These are phyloP conservation scores for Alternaria ethzedia DNA, from an alignment of 2,329 filamentous ascomycete genomes.

Conservation along the genomic window DNA sequence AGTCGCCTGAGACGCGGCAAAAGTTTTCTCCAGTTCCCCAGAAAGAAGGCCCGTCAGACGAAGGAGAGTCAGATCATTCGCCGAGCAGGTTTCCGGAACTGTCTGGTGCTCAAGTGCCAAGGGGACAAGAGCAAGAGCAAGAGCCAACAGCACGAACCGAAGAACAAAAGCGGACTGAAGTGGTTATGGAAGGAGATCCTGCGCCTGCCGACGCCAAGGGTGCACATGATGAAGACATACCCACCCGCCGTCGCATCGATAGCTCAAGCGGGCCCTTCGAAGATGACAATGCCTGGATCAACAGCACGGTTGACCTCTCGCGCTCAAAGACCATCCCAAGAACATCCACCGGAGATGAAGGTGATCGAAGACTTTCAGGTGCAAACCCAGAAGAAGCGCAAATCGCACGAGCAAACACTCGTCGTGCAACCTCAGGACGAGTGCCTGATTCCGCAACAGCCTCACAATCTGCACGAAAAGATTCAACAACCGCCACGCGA, in stretches of 20 bases:
- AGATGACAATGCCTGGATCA: conserved; percentile 5
- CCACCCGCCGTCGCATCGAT: not conserved
- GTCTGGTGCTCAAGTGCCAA: conserved; percentile 5
- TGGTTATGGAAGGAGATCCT: not conserved
- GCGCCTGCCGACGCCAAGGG: not conserved
- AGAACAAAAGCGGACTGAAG: not conserved
- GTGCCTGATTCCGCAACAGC: not conserved
- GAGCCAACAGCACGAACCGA: not conserved
- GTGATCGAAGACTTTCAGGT: not conserved
- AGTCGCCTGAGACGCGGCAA: not conserved
- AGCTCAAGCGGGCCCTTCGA: conserved; percentile 10
- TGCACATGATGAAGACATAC: not conserved
- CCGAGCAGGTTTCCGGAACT: conserved; percentile 4
- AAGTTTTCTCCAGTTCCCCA: not conserved
- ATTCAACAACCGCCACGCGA: not conserved
- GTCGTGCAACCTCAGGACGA: conserved; percentile 1
- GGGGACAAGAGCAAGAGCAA: conserved; percentile 5
- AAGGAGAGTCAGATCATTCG: not conserved
- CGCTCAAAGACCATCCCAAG: not conserved
- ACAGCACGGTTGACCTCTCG: conserved; percentile 10
- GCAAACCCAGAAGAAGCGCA: conserved; percentile 1
- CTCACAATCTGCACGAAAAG: not conserved
- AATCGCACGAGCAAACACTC: not conserved
- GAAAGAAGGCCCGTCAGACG: conserved; percentile 2
- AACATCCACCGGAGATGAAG: not conserved